Percentiles rank a stretch among this genome's conserved stretches.
These are phyloP conservation scores for Diutina rugosa DNA, from an alignment of 1,139 yeast species.

Conservation along the genomic window DNA sequence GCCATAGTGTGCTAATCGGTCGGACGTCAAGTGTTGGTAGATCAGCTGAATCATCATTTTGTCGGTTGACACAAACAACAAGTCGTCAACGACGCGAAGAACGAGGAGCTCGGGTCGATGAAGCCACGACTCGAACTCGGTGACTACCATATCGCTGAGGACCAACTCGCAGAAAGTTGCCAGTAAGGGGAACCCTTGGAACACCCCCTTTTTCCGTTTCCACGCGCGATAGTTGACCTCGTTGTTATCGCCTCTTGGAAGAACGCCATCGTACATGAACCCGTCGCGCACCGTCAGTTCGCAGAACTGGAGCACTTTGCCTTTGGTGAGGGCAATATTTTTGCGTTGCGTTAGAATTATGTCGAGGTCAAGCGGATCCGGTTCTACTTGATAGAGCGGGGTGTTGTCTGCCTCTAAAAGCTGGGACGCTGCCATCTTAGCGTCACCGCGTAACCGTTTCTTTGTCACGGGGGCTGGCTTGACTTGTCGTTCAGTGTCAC, in stretches of 20 bases:
- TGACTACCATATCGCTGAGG: slow-evolving; percentile 49
- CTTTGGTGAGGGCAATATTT: slow-evolving; percentile 8
- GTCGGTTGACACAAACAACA: background rate
- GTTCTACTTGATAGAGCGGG: no score
- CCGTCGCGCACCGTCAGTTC: slow-evolving; percentile 11
- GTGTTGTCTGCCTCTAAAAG: no score
- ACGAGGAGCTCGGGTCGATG: background rate
- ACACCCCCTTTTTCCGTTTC: slow-evolving; percentile 53
- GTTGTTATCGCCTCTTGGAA: background rate
- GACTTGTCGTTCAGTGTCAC: no score
- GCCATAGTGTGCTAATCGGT: background rate
- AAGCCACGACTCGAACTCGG: slow-evolving; percentile 13
- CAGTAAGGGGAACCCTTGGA: slow-evolving; percentile 80
- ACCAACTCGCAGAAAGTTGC: slow-evolving; percentile 64
- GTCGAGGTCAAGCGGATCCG: no score
- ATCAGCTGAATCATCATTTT: background rate
- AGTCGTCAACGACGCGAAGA: background rate
- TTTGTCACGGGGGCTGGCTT: no score
- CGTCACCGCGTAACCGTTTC: no score
- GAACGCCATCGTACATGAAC: slow-evolving; percentile 4
- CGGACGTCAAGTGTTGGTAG: background rate
- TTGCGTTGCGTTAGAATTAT: no score
- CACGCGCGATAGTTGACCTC: background rate
- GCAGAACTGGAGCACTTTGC: slow-evolving; percentile 13
- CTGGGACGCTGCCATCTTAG: no score